Evolutionary conservation across 2,329 filamentous ascomycete genomes (phyloP).

Genomic region (Pseudogymnoascus sp.): DNA sequence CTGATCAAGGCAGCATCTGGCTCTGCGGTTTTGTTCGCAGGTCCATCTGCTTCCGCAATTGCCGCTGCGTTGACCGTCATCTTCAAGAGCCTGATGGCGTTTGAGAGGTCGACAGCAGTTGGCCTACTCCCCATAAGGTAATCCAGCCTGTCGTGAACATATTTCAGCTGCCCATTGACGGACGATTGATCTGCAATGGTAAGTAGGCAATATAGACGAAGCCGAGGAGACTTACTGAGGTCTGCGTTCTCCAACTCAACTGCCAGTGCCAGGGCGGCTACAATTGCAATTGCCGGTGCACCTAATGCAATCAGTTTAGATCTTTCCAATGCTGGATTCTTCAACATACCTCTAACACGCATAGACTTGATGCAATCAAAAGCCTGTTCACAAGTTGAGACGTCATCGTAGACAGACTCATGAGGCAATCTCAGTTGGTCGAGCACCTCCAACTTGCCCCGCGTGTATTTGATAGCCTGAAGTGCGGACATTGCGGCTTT

Average conservation of each 20-base stretch:
- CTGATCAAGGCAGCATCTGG: conserved; percentile 50
- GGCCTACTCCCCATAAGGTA: conserved; percentile 85
- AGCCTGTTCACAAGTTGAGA: conserved; percentile 64
- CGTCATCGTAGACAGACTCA: conserved; percentile 68
- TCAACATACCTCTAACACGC: conserved; percentile 53
- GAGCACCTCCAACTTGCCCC: conserved; percentile 67
- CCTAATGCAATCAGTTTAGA: conserved; percentile 36
- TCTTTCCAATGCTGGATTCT: not conserved
- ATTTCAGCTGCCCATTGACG: conserved; percentile 55
- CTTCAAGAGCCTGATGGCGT: conserved; percentile 78
- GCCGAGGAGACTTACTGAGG: conserved; percentile 32
- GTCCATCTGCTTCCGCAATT: conserved; percentile 28
- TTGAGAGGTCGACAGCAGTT: conserved; percentile 89
- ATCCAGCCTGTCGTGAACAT: conserved; percentile 70
- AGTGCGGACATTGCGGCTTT: conserved; percentile 38
- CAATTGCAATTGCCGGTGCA: conserved; percentile 93
- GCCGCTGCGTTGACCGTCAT: conserved; percentile 48
- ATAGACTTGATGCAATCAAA: conserved; percentile 79
- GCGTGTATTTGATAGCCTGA: conserved; percentile 69
- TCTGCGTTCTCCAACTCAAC: conserved; percentile 65
- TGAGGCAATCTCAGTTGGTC: conserved; percentile 80
- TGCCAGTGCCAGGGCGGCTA: conserved; percentile 82
- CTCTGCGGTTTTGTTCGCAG: conserved; percentile 18
- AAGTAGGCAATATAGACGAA: not conserved
- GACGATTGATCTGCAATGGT: conserved; percentile 5